phyloP scores from a whole-genome alignment of 2,329 filamentous ascomycete genomes.

The Rugonectria rugulosa region DNA sequence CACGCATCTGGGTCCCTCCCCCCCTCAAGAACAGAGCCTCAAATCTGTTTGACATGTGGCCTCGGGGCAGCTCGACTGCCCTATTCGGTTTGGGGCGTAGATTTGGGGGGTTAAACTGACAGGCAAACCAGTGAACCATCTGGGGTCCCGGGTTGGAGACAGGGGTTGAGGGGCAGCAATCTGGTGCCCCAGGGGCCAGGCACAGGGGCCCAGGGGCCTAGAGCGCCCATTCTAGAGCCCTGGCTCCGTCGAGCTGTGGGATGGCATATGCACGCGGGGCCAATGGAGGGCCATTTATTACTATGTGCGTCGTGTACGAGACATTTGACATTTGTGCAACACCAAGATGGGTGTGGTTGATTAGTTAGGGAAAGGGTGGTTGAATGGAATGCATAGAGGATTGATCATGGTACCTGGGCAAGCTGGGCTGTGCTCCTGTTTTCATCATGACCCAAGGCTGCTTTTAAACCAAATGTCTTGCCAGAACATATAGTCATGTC shows the following conservation, averaged over 20 bases:
- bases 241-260: too few species aligned
- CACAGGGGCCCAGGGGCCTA: too few species aligned
- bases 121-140: slow-evolving; percentile 27
- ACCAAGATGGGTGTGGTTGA: neutral
- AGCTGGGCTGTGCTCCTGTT: neutral
- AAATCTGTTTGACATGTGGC: slow-evolving; percentile 19
- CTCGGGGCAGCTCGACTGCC: slow-evolving; percentile 18
- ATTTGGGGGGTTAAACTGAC: slow-evolving; percentile 13
- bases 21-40: slow-evolving; percentile 10
- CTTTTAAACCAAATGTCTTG: too few species aligned
- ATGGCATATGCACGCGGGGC: slow-evolving; percentile 15
- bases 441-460: too few species aligned
- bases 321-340: neutral
- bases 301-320: neutral
- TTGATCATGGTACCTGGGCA: neutral
- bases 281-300: slow-evolving; percentile 33
- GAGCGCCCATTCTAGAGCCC: too few species aligned
- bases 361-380: neutral
- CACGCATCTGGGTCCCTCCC: slow-evolving; percentile 18
- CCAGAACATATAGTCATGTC: too few species aligned
- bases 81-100: slow-evolving; percentile 26
- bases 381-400: neutral
- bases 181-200: slow-evolving; percentile 25
- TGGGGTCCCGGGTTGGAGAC: slow-evolving; percentile 31
- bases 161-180: slow-evolving; percentile 19